Conservation (phyloP, 140 eudicot species). For the Oenanthe javanica region DNA sequence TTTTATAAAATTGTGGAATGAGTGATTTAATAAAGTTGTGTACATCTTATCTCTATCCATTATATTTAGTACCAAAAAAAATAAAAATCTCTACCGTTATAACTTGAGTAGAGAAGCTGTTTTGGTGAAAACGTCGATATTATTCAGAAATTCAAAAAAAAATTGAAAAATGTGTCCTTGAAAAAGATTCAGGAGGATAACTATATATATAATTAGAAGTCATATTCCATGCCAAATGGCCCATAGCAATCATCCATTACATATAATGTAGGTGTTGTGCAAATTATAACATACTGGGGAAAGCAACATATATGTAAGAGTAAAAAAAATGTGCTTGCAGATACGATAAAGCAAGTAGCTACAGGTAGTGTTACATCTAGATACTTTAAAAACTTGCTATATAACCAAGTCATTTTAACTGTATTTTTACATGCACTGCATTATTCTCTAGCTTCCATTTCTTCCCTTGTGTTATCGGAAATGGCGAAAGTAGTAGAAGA, state of each 20-base stretch:
- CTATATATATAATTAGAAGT: not conserved
- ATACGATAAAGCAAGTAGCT: constrained; percentile 2
- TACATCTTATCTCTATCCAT: too few relatives aligned
- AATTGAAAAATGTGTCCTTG: not conserved
- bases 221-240: constrained; percentile 1
- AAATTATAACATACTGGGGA: not conserved
- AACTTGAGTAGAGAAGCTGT: too few relatives aligned
- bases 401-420: not conserved
- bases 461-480: not conserved
- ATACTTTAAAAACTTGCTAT: not conserved
- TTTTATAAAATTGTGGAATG: too few relatives aligned
- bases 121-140: too few relatives aligned
- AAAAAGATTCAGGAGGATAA: not conserved
- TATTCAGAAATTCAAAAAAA: too few relatives aligned
- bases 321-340: not conserved
- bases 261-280: not conserved
- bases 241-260: not conserved
- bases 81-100: too few relatives aligned
- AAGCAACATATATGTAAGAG: not conserved
- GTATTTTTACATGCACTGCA: not conserved
- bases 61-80: too few relatives aligned
- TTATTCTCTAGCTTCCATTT: not conserved
- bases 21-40: too few relatives aligned
- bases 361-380: not conserved
- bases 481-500: constrained; percentile 22